Evolutionary conservation across 2,329 filamentous ascomycete species (phyloP).

Genomic region (Diaporthe velutina): DNA sequence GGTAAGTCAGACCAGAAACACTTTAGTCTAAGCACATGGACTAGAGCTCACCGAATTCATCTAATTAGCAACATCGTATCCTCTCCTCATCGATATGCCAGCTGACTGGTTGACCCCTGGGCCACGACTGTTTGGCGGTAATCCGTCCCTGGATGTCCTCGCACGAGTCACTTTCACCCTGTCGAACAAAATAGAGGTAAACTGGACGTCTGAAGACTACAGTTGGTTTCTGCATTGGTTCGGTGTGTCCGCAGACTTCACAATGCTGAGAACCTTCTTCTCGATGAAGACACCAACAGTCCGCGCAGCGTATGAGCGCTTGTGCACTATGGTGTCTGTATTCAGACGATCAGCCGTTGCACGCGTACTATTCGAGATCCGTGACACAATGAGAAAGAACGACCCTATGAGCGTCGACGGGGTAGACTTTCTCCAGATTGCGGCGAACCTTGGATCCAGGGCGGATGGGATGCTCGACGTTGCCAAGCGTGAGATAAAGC

Average conservation of each 20-base stretch:
- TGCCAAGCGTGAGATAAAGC: not conserved
- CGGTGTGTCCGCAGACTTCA: not conserved
- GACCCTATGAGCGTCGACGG: not conserved
- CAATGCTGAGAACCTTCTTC: not conserved
- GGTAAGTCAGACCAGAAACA: not conserved
- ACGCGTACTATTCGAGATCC: not conserved
- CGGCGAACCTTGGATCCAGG: not conserved
- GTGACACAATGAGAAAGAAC: not conserved
- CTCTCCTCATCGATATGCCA: not conserved
- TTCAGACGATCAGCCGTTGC: not conserved
- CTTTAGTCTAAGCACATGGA: not conserved
- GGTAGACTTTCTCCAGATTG: not conserved
- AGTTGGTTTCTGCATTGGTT: not conserved
- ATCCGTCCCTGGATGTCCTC: not conserved
- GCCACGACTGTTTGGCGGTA: not conserved
- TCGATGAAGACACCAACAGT: not conserved
- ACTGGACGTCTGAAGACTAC: not conserved
- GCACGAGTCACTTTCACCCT: not conserved
- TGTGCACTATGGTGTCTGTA: fast-evolving
- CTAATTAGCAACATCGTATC: not conserved
- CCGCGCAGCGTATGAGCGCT: not conserved
- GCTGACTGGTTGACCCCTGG: fast-evolving
- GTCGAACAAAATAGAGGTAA: not conserved
- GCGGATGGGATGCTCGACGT: not conserved
- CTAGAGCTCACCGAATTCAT: not conserved